Base-by-base conservation (phyloP, 2,329 filamentous ascomycete genomes). In the Colletotrichum tanaceti region DNA sequence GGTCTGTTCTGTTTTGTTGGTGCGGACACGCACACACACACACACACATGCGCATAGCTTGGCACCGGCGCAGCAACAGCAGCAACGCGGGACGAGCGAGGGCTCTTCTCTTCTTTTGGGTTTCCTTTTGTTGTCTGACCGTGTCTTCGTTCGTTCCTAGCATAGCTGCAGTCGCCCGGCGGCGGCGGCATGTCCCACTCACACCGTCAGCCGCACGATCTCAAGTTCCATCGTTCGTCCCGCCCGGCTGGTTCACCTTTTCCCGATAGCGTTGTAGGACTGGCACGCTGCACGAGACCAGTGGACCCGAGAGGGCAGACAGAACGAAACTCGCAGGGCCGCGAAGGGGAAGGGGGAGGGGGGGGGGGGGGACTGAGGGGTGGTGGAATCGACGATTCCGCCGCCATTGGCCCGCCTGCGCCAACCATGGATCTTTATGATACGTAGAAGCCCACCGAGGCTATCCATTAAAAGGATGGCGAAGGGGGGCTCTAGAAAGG, bases 1-100 rank as follows among this genome's bases (percentile, higher is more conserved):
- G 28, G 52, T 22, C 14, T 9, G 18, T 57, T 46, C 28, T 9
- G 28, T 28, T 28, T 7, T 46, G 58, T 67, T 57, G 44, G 58
- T 66, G 54, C 63, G 53, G 52, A 43, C 9, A n/a, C 58, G 59
- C 35, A 28, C 32, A 39, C 46, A 46, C n/a, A 6, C 22, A 22
- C 28, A 28, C 28, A 28, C 6, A 6, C 28, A 28, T n/a, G n/a
- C n/a, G n/a, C 28, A 28, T 6, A 28, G 28, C 28, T 28, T 28
- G 28, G 28, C 28, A 28, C 28, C 28, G 28, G 44, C 44, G 18
- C 7, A 16, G 35, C 32, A 11, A 20, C 18, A 11, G 41, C 11
- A 14, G 4, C 28, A 35, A 28, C 7, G 28, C 28, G 28, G 28
- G 28, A 28, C 28, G 7, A 28, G 28, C 13, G 4, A 52, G 24